Conservation (phyloP, 1,284 basidiomycete species). For the Boletus semigastroideus region DNA sequence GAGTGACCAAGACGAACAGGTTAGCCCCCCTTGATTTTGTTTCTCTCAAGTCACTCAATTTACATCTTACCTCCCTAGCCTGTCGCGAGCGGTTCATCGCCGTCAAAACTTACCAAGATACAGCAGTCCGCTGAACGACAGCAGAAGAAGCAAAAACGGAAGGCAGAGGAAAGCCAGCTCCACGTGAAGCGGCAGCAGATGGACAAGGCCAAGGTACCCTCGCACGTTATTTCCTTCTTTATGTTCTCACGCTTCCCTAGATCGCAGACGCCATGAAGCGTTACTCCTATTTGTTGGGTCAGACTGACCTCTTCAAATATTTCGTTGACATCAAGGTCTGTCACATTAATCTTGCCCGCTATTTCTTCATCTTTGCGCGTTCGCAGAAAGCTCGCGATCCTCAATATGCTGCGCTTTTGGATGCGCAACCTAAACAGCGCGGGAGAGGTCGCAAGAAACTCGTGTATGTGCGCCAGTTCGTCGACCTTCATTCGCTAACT, state of each 20-base stretch:
- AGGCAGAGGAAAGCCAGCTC: constrained; percentile 67
- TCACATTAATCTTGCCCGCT: not conserved
- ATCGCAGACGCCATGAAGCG: constrained; percentile 93
- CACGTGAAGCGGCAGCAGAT: constrained; percentile 71
- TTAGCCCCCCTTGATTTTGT: constrained; percentile 16
- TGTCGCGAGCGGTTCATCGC: constrained; percentile 37
- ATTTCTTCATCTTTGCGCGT: constrained; percentile 3
- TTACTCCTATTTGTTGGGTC: constrained; percentile 91
- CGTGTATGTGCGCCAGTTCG: constrained; percentile 46
- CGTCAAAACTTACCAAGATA: constrained; percentile 39
- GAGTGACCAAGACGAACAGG: constrained; percentile 55
- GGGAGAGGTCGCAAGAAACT: constrained; percentile 81
- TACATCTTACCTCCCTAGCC: constrained; percentile 15
- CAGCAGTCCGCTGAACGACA: constrained; percentile 42
- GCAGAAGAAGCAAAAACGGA: constrained; percentile 63
- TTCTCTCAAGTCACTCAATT: constrained; percentile 4
- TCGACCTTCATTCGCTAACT: constrained; percentile 4
- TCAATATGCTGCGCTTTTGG: constrained; percentile 88
- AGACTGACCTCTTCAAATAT: constrained; percentile 95
- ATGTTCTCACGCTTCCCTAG: constrained; percentile 40
- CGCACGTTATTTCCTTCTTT: not conserved
- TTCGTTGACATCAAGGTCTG: constrained; percentile 91
- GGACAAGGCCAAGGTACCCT: constrained; percentile 76
- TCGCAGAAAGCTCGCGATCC: constrained; percentile 85
- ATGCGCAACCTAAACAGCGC: constrained; percentile 79